Percentiles rank a stretch among this genome's conserved stretches.
Evolutionary conservation across 2,329 filamentous ascomycete species (phyloP).

Genomic region (Arthrinium phaeospermum): DNA sequence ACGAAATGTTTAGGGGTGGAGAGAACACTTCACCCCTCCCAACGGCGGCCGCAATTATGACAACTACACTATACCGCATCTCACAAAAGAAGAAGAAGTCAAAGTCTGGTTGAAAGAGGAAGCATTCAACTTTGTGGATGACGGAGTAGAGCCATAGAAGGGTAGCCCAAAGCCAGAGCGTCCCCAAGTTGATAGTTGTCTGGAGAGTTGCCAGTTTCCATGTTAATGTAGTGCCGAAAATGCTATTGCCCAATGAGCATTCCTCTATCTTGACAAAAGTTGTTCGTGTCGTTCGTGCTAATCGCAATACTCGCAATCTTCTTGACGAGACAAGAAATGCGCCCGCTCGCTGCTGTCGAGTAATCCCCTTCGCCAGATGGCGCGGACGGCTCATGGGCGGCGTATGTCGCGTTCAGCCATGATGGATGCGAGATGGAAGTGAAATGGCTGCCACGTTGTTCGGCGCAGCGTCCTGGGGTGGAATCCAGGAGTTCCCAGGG

Average conservation of each 20-base stretch:
- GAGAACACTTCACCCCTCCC: not conserved
- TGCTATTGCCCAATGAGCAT: not conserved
- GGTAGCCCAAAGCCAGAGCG: not conserved
- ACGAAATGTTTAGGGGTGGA: not conserved
- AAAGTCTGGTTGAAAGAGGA: not conserved
- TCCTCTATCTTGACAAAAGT: not conserved
- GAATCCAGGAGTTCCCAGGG: not conserved
- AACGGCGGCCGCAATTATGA: not conserved
- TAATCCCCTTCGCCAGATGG: not conserved
- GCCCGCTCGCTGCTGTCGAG: no score
- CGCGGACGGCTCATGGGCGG: not conserved
- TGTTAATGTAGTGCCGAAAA: not conserved
- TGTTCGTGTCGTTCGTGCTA: not conserved
- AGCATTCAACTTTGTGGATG: no score
- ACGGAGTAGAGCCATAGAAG: not conserved
- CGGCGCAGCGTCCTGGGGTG: not conserved
- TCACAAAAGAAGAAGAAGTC: not conserved
- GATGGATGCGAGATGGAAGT: not conserved
- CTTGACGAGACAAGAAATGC: not conserved
- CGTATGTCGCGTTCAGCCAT: not conserved
- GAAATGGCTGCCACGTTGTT: not conserved
- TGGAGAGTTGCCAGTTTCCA: not conserved
- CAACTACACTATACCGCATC: not conserved
- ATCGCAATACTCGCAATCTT: not conserved
- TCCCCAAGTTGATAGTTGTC: not conserved